A percentile compares a stretch with the other conserved stretches of the same genome.
These are phyloP conservation scores for Phaeosphaeriaceae sp. DNA, from an alignment of 2,329 filamentous ascomycete species.

Conservation along the genomic window DNA sequence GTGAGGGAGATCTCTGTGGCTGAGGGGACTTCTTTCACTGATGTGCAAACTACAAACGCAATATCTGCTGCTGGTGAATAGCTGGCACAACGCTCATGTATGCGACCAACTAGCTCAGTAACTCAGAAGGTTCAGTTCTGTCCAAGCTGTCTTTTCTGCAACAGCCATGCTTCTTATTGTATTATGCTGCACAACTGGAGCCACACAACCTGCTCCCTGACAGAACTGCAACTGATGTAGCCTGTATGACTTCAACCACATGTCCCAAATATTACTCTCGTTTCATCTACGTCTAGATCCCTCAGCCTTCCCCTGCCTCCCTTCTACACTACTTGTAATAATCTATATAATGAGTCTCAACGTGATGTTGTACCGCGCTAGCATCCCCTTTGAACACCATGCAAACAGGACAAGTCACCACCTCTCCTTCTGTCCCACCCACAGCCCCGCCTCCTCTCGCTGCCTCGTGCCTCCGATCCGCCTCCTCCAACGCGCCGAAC, in stretches of 20 bases:
- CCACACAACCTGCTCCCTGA: no score
- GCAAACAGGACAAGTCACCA: constrained; percentile 68
- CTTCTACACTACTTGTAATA: constrained; percentile 10
- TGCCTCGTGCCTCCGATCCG: constrained; percentile 34
- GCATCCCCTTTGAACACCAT: constrained; percentile 72
- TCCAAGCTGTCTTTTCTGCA: no score
- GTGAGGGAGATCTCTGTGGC: neutral
- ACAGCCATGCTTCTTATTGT: neutral
- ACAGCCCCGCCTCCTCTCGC: constrained; percentile 14
- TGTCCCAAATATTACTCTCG: neutral
- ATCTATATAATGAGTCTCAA: constrained; percentile 62
- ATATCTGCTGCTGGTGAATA: neutral
- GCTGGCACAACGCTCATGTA: neutral
- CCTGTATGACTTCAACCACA: no score
- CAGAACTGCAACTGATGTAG: no score
- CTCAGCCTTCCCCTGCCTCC: no score
- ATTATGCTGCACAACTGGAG: neutral
- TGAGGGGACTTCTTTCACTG: no score
- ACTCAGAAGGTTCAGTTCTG: neutral
- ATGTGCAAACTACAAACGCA: neutral
- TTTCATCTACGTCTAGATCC: no score
- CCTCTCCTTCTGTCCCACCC: constrained; percentile 35
- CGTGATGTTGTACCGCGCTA: constrained; percentile 70
- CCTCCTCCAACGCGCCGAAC: constrained; percentile 36
- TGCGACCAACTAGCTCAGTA: neutral